Evolutionary conservation across 2,329 filamentous ascomycete species (phyloP).

Genomic region (Colletotrichum limetticola): DNA sequence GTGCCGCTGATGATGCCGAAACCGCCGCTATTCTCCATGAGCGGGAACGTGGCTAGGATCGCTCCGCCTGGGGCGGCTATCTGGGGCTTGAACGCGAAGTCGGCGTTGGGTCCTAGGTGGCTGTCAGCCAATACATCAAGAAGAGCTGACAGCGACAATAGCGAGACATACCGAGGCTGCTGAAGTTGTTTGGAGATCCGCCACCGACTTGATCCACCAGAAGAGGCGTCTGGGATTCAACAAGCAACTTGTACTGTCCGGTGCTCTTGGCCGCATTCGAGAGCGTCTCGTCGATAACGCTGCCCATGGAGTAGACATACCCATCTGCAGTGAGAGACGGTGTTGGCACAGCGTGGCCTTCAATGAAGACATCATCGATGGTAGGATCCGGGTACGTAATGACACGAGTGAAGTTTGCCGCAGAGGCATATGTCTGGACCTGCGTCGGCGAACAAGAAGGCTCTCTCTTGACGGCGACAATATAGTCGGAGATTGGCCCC

Average conservation of each 20-base stretch:
- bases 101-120: constrained; percentile 4
- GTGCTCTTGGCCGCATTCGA: not conserved
- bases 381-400: constrained; percentile 31
- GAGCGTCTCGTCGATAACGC: not conserved
- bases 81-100: constrained; percentile 43
- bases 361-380: constrained; percentile 17
- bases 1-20: constrained; percentile 49
- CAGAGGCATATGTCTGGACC: constrained; percentile 10
- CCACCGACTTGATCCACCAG: constrained; percentile 25
- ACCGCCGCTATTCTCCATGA: constrained; percentile 39
- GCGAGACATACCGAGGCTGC: constrained; percentile 18
- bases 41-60: constrained; percentile 48
- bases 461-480: constrained; percentile 11
- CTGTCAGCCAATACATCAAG: not conserved
- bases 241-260: constrained; percentile 1
- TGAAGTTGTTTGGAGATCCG: constrained; percentile 28
- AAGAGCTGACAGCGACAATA: not conserved
- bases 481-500: not conserved
- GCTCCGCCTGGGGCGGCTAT: constrained; percentile 47
- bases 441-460: constrained; percentile 8
- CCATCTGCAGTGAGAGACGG: constrained; percentile 20
- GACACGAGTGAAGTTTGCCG: constrained; percentile 24
- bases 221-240: constrained; percentile 4
- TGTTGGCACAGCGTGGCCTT: constrained; percentile 22
- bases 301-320: constrained; percentile 23